Percentiles rank a stretch among this genome's conserved stretches.
Conservation (phyloP, 345 rosid genomes). For the Hibiscus mutabilis region DNA sequence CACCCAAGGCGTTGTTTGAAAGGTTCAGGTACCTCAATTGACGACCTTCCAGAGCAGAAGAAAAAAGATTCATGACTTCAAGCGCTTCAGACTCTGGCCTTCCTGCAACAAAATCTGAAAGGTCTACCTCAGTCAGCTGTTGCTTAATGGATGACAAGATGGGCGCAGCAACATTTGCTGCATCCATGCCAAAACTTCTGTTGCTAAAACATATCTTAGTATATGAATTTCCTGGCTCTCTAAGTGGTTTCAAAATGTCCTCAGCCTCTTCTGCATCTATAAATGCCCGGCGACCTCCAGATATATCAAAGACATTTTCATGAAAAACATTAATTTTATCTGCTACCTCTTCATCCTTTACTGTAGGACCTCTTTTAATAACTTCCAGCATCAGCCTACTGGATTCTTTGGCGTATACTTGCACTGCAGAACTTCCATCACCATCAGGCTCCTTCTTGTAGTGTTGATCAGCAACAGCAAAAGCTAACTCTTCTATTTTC, state of each 20-base stretch:
- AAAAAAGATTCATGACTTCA: conserved; percentile 21
- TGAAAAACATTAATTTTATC: background rate
- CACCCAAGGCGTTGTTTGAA: conserved; percentile 5
- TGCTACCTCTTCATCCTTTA: background rate
- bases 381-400: conserved; percentile 4
- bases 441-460: background rate
- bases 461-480: background rate
- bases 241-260: background rate
- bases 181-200: conserved; percentile 1
- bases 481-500: background rate
- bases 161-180: conserved; percentile 2
- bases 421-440: conserved; percentile 5
- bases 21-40: conserved; percentile 1
- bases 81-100: conserved; percentile 79
- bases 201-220: conserved; percentile 6
- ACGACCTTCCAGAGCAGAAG: background rate
- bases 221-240: conserved; percentile 3
- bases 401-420: conserved; percentile 1
- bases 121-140: conserved; percentile 24
- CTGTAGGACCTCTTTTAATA: background rate
- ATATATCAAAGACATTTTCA: background rate
- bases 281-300: background rate
- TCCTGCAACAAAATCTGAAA: conserved; percentile 88
- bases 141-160: background rate
- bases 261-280: conserved; percentile 1